Evolutionary conservation across 768 basidiomycete species (phyloP).

Genomic region (Mycena amicta): DNA sequence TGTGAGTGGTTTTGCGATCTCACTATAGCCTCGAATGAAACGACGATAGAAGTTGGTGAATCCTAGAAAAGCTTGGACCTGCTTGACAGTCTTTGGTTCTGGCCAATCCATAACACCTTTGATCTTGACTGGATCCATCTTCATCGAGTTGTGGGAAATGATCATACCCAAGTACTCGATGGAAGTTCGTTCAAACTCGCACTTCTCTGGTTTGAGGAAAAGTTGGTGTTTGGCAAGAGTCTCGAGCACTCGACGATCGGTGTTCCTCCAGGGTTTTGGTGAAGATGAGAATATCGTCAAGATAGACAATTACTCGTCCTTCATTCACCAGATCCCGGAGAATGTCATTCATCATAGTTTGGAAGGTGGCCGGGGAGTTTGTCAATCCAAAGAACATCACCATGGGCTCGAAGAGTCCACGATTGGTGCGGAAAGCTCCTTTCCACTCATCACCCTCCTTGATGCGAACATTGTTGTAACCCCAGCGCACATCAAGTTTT

Average conservation of each 20-base stretch:
- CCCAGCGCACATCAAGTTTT: neutral
- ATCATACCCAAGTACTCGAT: neutral
- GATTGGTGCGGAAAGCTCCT: neutral
- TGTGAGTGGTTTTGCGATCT: neutral
- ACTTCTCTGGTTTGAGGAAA: neutral
- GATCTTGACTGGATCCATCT: neutral
- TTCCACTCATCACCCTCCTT: neutral
- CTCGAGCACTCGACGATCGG: neutral
- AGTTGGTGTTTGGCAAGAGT: neutral
- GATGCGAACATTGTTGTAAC: neutral
- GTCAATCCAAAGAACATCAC: neutral
- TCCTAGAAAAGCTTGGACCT: neutral
- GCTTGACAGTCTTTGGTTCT: neutral
- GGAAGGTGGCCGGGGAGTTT: neutral
- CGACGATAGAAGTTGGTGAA: neutral
- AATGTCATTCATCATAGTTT: neutral
- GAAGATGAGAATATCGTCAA: neutral
- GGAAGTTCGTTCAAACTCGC: neutral
- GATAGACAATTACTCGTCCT: neutral
- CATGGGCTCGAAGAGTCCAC: neutral
- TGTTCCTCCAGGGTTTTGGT: neutral
- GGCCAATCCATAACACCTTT: neutral
- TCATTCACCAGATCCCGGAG: neutral
- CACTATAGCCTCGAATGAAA: neutral
- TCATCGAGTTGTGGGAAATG: neutral